Evolutionary conservation across 192 early-diverging fungal genomes (phyloP), one percentile per base, ranked within the genome.

Genomic region (Coemansia sp.): DNA sequence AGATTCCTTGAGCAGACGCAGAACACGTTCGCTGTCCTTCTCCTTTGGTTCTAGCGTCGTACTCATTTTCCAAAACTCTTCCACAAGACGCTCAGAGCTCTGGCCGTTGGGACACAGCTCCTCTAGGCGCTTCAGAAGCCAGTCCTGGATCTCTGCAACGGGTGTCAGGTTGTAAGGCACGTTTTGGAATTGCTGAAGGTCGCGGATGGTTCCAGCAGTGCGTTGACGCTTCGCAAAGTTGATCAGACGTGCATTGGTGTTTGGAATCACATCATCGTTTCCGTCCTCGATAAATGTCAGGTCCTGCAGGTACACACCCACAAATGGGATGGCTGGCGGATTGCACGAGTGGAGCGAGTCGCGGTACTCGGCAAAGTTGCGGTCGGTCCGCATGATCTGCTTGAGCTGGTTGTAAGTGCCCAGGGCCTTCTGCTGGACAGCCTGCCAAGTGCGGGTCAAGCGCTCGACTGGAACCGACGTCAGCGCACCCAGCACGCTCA

Each of bases 221-320:
- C 92, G 94, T 79, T 87, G 87, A 42, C 91, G 87, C 76, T 96
- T 96, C 66, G 86, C 83, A 79, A 97, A 95, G 81, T 97, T 97
- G 85, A 97, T 94, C 44, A 97, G 77, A 16, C 84, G 78, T 13
- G 86, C 82, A 19, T 59, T 41, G 12, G 81, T 67, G 69, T 76
- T 86, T 52, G 86, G 83, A 39, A 96, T 68, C 59, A 80, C 83
- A 63, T 95, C 88, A 42, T 88, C 78, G 74, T 92, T 95, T 21
- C 94, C 93, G 63, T 95, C 94, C 49, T 95, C 92, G 49, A 96
- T 91, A 77, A 96, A 94, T 42, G 92, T 93, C 74, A 97, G 76
- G 71, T 97, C 95, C 64, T 91, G 91, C 64, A 95, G 74, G 66
- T 94, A 93, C 42, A 93, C 86, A 41, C 92, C 93, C 15, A 95